Evolutionary conservation across 2,329 filamentous ascomycete species (phyloP), one percentile per base, ranked within the genome.

Genomic region (Colletotrichum tropicicola): DNA sequence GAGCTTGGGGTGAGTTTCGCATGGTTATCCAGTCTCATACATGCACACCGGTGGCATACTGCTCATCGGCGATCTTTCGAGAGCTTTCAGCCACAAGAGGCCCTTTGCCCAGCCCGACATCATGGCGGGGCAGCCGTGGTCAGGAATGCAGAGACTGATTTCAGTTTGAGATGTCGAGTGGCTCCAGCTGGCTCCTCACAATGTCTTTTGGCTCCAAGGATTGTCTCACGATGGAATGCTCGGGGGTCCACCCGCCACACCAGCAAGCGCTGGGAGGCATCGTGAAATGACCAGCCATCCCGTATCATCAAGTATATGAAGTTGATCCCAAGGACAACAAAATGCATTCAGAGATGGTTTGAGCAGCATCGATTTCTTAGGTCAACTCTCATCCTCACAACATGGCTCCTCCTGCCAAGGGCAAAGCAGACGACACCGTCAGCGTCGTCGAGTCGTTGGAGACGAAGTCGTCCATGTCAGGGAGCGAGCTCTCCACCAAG

Each of bases 391-490:
- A 54, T 27, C 41, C 12, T 25, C 13, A 41, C n/a, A 23, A n/a
- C n/a, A 65, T 65, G 61, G 61, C 61, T 23, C 35, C 61, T 56
- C 43, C 61, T 10, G 15, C 30, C 48, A 65, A 65, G 55, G 49
- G n/a, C 48, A 65, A 65, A 55, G 49, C 21, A 8, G 61, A 65
- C 25, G 61, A 65, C 57, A 52, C 57, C 32, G 57, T 65, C 21
- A 65, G 61, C 44, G 61, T 64, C 27, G 48, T 68, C 39, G 66
- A 68, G 41, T 68, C 66, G 45, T 32, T 68, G 43, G 66, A 67
- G 15, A 66, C 65, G 13, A 64, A 67, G 37, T 67, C 66, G 1
- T 68, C 66, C 6, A 66, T 68, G 59, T 67, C 64, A 15, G 66
- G 66, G 4, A 64, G 64, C 32, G 66, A 62, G 23, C 53, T 58